Evolutionary conservation across 2,329 filamentous ascomycete genomes (phyloP).

Genomic region (Gaeumannomyces tritici): DNA sequence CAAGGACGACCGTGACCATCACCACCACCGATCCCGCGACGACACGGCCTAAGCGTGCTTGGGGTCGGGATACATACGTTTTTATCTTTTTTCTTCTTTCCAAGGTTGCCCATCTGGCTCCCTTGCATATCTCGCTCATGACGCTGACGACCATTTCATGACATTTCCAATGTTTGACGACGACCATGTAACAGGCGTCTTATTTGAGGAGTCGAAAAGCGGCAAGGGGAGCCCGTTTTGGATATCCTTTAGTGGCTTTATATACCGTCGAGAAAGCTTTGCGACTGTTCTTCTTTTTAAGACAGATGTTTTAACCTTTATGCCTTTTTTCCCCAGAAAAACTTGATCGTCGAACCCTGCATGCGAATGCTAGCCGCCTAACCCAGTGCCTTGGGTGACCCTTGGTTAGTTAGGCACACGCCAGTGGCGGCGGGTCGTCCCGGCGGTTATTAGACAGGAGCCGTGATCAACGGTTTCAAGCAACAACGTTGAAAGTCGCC

Average conservation of each 20-base stretch:
- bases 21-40: background rate
- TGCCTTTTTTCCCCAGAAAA: too few relatives aligned
- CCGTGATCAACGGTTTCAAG: too few relatives aligned
- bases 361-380: too few relatives aligned
- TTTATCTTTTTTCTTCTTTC: background rate
- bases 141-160: background rate
- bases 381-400: too few relatives aligned
- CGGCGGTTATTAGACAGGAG: too few relatives aligned
- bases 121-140: background rate
- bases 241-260: background rate
- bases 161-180: background rate
- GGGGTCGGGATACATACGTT: background rate
- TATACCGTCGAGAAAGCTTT: background rate
- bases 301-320: background rate
- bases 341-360: too few relatives aligned
- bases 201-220: background rate
- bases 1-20: conserved; percentile 1
- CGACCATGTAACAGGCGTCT: background rate
- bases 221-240: background rate
- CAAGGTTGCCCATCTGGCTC: background rate
- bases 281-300: background rate
- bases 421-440: too few relatives aligned
- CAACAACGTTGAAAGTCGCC: too few relatives aligned
- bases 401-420: too few relatives aligned
- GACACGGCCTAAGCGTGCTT: background rate